Base-by-base conservation (phyloP, 441 rosid species). In the Biscutella auriculata region DNA sequence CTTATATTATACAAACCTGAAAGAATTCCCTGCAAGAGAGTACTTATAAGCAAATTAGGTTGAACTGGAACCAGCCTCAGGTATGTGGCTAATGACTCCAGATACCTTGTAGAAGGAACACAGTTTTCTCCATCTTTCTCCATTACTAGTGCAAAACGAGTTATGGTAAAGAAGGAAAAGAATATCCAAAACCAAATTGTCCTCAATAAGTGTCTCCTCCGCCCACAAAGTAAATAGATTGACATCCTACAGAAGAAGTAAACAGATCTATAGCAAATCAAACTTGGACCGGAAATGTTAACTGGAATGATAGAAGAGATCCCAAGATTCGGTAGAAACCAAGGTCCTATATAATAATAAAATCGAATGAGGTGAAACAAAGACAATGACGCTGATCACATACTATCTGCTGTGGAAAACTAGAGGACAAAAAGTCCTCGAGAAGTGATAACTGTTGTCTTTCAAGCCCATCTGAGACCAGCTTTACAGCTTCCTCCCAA, bases 151-250 rank as follows among this genome's bases (percentile, higher is more conserved):
- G 76, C 78, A 81, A 67, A 85, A 81, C 14, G 97, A 84, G 64
- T 94, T 95, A 57, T 87, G 87, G 67, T 89, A 94, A 58, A 79
- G 62, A 53, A 90, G 81, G 74, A 90, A 94, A 68, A 94, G 75
- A 71, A 78, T 81, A 62, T 89, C 95, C 80, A 94, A 71, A 71
- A 87, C 81, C 75, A 94, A 77, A 71, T 74, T 87, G 65, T 82
- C 85, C 73, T 94, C 99, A 28, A 74, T 78, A 28, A 93, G 75
- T 42, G 76, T 90, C 82, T 82, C 97, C 87, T 94, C 97, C 4
- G 99, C 96, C 97, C 99, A 94, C 69, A 89, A 66, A 57, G 85
- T 80, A 72, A 79, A 87, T 57, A 87, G 80, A 78, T 85, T 95
- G 65, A 78, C 79, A 75, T 84, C 91, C 99, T 89, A 63, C 36